phyloP scores from a whole-genome alignment of 805 yeast genomes.

The Schwanniomyces yamadae region DNA sequence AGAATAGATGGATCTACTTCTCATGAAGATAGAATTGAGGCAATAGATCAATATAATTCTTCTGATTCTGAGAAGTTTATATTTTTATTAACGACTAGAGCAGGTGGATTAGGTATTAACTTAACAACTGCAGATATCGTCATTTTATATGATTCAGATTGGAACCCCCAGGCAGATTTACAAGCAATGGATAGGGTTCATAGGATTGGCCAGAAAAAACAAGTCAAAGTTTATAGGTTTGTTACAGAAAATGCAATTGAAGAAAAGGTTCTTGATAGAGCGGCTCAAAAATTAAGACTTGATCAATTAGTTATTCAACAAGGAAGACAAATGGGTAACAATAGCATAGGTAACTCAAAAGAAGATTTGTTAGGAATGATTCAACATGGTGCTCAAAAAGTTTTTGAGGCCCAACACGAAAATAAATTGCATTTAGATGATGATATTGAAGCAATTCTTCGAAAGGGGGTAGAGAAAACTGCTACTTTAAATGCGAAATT shows the following conservation, averaged over 20 bases:
- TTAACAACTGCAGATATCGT: constrained; percentile 91
- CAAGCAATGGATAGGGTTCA: constrained; percentile 99
- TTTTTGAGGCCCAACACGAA: constrained; percentile 55
- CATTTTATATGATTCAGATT: constrained; percentile 85
- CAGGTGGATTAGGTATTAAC: constrained; percentile 95
- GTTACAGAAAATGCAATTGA: constrained; percentile 96
- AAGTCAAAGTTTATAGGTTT: constrained; percentile 87
- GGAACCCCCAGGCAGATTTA: constrained; percentile 98
- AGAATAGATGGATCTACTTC: constrained; percentile 93
- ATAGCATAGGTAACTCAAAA: constrained; percentile 55
- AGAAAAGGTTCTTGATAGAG: constrained; percentile 92
- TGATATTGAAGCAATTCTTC: constrained; percentile 82
- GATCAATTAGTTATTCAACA: constrained; percentile 97
- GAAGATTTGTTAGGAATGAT: constrained; percentile 93
- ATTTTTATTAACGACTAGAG: constrained; percentile 87
- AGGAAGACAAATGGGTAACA: constrained; percentile 58
- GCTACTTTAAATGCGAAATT: constrained; percentile 76
- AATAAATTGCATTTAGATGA: constrained; percentile 42
- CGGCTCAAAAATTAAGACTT: constrained; percentile 87
- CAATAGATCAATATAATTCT: constrained; percentile 87
- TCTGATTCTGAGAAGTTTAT: constrained; percentile 82
- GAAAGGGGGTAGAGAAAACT: constrained; percentile 80
- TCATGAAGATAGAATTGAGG: constrained; percentile 88
- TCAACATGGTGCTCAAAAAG: constrained; percentile 92
- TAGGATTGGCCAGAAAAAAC: constrained; percentile 95